Evolutionary conservation across 192 early-diverging fungal species (phyloP).

Genomic region (Helicostylum pulchrum): DNA sequence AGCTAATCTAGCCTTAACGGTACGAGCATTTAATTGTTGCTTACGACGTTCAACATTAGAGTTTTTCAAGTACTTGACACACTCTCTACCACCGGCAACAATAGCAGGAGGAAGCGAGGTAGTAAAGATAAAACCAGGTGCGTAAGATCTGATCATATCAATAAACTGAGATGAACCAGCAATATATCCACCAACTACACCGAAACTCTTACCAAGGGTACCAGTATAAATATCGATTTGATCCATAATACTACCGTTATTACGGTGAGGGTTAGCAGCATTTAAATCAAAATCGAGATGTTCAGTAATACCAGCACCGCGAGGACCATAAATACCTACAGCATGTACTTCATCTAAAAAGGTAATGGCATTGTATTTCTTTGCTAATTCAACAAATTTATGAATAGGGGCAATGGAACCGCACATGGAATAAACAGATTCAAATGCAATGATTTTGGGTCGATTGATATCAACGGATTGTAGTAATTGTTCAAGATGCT

Average conservation of each 20-base stretch:
- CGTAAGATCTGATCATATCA: conserved; percentile 94
- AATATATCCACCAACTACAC: conserved; percentile 95
- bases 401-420: conserved; percentile 90
- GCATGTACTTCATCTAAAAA: conserved; percentile 97
- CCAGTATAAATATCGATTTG: conserved; percentile 94
- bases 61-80: conserved; percentile 85
- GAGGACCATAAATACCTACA: conserved; percentile 95
- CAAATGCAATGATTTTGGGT: conserved; percentile 94
- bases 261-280: conserved; percentile 40
- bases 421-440: conserved; percentile 96
- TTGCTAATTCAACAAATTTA: conserved; percentile 82
- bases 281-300: conserved; percentile 80
- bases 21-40: conserved; percentile 90
- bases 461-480: conserved; percentile 71
- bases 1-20: conserved; percentile 78
- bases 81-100: conserved; percentile 84
- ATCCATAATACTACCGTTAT: conserved; percentile 64
- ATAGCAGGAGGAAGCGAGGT: conserved; percentile 94
- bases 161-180: conserved; percentile 82
- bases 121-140: conserved; percentile 98
- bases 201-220: conserved; percentile 94
- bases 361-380: conserved; percentile 94
- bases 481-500: conserved; percentile 81
- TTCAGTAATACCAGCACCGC: conserved; percentile 90
- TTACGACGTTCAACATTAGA: conserved; percentile 83